Percentiles rank a stretch among this genome's conserved stretches.
Evolutionary conservation across 202 grass and related monocot genomes (phyloP).

Genomic region (Elaeis oleifera): DNA sequence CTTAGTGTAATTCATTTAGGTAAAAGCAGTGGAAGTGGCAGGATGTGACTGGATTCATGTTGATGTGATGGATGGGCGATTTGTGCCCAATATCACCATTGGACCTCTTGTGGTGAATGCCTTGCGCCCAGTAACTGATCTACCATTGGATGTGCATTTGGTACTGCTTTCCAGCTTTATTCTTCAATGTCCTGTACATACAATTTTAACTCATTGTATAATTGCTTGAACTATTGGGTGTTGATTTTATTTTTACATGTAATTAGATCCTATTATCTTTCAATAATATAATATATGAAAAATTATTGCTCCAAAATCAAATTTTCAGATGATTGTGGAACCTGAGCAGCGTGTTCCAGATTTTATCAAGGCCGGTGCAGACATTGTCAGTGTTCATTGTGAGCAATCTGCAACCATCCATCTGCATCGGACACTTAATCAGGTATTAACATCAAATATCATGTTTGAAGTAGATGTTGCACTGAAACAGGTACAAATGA

Average conservation of each 20-base stretch:
- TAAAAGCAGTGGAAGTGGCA: slow-evolving; percentile 95
- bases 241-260: no score
- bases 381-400: slow-evolving; percentile 98
- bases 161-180: slow-evolving; percentile 34
- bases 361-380: slow-evolving; percentile 98
- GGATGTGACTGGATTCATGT: slow-evolving; percentile 99
- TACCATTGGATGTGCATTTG: slow-evolving; percentile 98
- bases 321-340: slow-evolving; percentile 97
- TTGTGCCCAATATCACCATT: slow-evolving; percentile 99
- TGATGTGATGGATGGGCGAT: slow-evolving; percentile 96
- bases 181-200: no score
- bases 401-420: slow-evolving; percentile 92
- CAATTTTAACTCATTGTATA: no score
- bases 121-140: slow-evolving; percentile 88
- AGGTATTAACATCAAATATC: slow-evolving; percentile 26
- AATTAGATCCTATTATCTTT: no score
- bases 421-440: slow-evolving; percentile 84
- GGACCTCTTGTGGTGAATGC: slow-evolving; percentile 87
- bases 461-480: slow-evolving; percentile 5
- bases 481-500: slow-evolving; percentile 6
- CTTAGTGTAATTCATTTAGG: slow-evolving; percentile 33
- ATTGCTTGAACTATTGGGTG: no score
- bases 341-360: slow-evolving; percentile 91
- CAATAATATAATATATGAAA: no score
- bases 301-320: slow-evolving; percentile 9